Percentiles rank a stretch among this genome's conserved stretches.
phyloP scores from a whole-genome alignment of 805 yeast species.

The Suhomyces faveliae region DNA sequence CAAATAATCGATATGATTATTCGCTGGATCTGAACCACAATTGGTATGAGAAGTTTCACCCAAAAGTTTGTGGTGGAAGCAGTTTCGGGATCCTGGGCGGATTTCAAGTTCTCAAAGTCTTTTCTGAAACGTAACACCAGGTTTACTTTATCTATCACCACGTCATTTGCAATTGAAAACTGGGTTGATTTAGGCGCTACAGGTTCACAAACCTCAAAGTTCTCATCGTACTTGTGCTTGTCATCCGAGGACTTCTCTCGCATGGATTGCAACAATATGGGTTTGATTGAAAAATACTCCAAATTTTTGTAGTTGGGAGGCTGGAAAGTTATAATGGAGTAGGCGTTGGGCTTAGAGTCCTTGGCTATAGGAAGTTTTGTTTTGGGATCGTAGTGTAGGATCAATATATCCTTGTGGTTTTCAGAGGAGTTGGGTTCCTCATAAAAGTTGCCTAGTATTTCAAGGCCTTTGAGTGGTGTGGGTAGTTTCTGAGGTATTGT shows the following conservation, averaged over 20 bases:
- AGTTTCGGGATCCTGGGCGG: not conserved
- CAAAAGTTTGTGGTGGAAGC: not conserved
- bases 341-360: slow-evolving; percentile 1
- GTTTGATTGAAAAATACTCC: slow-evolving; percentile 76
- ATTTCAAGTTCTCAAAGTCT: slow-evolving; percentile 1
- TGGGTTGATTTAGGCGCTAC: slow-evolving; percentile 12
- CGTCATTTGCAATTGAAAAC: slow-evolving; percentile 28
- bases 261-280: slow-evolving; percentile 62
- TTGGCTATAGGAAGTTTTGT: slow-evolving; percentile 5
- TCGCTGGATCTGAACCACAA: slow-evolving; percentile 16
- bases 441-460: slow-evolving; percentile 1
- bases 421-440: not conserved
- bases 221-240: slow-evolving; percentile 19
- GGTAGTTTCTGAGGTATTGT: not conserved
- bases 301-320: slow-evolving; percentile 70
- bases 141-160: slow-evolving; percentile 34
- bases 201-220: slow-evolving; percentile 17
- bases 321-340: slow-evolving; percentile 44
- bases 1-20: slow-evolving; percentile 18
- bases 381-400: not conserved
- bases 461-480: slow-evolving; percentile 2
- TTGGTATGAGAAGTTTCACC: slow-evolving; percentile 11
- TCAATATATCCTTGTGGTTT: not conserved
- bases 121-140: slow-evolving; percentile 21
- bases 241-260: slow-evolving; percentile 13